phyloP scores from a whole-genome alignment of 768 basidiomycete species.

The Tricholoma saponaceum region DNA sequence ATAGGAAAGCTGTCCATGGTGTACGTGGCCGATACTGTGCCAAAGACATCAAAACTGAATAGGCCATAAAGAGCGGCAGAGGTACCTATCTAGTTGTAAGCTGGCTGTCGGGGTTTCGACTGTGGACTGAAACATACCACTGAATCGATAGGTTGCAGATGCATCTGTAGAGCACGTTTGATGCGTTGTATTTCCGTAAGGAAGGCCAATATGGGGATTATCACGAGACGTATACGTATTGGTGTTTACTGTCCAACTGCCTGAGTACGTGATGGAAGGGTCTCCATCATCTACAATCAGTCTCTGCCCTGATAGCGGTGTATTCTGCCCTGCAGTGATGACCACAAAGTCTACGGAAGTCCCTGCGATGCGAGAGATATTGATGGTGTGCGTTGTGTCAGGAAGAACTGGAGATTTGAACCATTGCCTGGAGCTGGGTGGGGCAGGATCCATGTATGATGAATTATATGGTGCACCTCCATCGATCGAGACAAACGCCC shows the following conservation, averaged over 20 bases:
- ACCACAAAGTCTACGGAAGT: slow-evolving; percentile 19
- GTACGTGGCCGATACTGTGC: neutral
- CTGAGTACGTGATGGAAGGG: slow-evolving; percentile 12
- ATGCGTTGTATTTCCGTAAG: slow-evolving; percentile 24
- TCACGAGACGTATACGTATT: slow-evolving; percentile 8
- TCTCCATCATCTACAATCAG: slow-evolving; percentile 22
- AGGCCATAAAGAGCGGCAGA: neutral
- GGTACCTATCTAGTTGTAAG: neutral
- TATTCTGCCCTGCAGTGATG: slow-evolving; percentile 16
- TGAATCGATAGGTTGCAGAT: slow-evolving; percentile 23
- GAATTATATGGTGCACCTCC: slow-evolving; percentile 6
- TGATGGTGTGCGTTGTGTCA: slow-evolving; percentile 17
- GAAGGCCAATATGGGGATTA: slow-evolving; percentile 13
- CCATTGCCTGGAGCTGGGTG: slow-evolving; percentile 19
- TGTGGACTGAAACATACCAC: slow-evolving; percentile 14
- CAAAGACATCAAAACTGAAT: neutral
- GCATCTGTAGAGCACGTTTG: slow-evolving; percentile 16
- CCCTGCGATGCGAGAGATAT: slow-evolving; percentile 15
- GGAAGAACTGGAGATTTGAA: slow-evolving; percentile 17
- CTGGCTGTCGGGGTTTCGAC: neutral
- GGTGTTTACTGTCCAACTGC: slow-evolving; percentile 13
- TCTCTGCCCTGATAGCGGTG: slow-evolving; percentile 14
- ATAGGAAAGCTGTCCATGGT: neutral
- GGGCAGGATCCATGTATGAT: slow-evolving; percentile 10
- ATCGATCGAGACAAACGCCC: slow-evolving; percentile 17